phyloP scores from a whole-genome alignment of 78 protist genomes.

The Kipferlia bialata region DNA sequence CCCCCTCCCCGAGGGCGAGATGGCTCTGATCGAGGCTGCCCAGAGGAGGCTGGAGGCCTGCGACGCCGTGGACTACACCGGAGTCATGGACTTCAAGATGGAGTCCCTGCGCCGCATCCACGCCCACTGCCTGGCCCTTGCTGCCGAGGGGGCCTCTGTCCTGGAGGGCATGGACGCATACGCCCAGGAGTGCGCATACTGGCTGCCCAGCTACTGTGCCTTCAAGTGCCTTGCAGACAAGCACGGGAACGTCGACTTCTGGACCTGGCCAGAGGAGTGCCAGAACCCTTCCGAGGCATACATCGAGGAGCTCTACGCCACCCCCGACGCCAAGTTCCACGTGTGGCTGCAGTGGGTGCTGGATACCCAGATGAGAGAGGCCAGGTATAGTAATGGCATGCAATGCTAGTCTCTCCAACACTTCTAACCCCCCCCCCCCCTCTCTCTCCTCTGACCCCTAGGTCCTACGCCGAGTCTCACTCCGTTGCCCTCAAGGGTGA shows the following conservation, averaged over 20 bases:
- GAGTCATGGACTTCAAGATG: conserved; percentile 10
- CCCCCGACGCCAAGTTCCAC: conserved; percentile 30
- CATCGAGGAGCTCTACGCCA: neutral
- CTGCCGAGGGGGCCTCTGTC: neutral
- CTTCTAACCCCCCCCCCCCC: too few species aligned
- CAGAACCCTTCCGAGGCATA: neutral
- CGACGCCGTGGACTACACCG: conserved; percentile 37
- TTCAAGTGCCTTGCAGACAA: conserved; percentile 40
- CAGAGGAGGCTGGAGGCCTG: neutral
- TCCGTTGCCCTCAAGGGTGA: conserved; percentile 69
- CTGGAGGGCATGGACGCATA: conserved; percentile 21
- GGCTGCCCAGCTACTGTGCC: conserved; percentile 56
- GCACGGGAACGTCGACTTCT: conserved; percentile 34
- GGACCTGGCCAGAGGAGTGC: conserved; percentile 35
- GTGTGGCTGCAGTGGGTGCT: conserved; percentile 55
- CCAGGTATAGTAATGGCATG: conserved; percentile 19
- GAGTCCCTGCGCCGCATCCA: conserved; percentile 7
- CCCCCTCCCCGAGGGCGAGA: neutral
- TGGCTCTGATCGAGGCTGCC: neutral
- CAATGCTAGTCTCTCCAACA: neutral
- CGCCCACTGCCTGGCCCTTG: too few species aligned
- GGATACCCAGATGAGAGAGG: conserved; percentile 49
- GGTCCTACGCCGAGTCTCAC: conserved; percentile 20
- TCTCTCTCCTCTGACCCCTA: too few species aligned
- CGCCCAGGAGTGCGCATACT: conserved; percentile 27